Evolutionary conservation across 75 land plant genomes (phyloP), one percentile per base, ranked within the genome.

Genomic region (Sequoia sempervirens): DNA sequence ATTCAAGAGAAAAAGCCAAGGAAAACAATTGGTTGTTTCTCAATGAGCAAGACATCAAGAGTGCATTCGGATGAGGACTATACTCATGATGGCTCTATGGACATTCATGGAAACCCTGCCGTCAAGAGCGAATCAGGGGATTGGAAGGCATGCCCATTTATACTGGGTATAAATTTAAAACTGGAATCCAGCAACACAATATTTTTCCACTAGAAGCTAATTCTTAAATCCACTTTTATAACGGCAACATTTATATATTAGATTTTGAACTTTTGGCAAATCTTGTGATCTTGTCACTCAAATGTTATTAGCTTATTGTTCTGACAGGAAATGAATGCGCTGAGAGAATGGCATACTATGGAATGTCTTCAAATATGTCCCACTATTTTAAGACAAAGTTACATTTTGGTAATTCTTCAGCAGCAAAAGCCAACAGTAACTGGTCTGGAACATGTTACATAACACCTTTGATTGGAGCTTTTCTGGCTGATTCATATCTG

Each of bases 81-180:
- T 53, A 88, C 90, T 10, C 82, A 86, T 46, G 92, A 94, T 85
- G 96, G 95, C 53, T 86, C 92, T 20, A 83, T 83, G 13, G 95
- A 93, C 82, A 41, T 87, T 73, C 84, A 80, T 61, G 91, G 89
- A 13, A 90, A 88, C 6, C 95, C 93, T 41, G 88, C 91, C 4
- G 58, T 75, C 64, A 93, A 84, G 85, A 74, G 81, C 56, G 82
- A 87, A 61, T 90, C 93, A 11, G 96, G 96, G 72, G 89, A 81
- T 61, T 94, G 96, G 96, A 93, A 88, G 61, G 91, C 95, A 4
- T 91, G 91, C 52, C 90, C 92, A 10, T 93, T 86, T 82, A 93
- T 93, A 61, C 83, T 93, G 68, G 95, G 96, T 94, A 89, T 11
- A 28, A 40, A 20, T 18, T 32, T 70, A 0, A 69, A 32, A 32